phyloP scores from a whole-genome alignment of 2,329 filamentous ascomycete species.

The Ambrosiella beaveri region DNA sequence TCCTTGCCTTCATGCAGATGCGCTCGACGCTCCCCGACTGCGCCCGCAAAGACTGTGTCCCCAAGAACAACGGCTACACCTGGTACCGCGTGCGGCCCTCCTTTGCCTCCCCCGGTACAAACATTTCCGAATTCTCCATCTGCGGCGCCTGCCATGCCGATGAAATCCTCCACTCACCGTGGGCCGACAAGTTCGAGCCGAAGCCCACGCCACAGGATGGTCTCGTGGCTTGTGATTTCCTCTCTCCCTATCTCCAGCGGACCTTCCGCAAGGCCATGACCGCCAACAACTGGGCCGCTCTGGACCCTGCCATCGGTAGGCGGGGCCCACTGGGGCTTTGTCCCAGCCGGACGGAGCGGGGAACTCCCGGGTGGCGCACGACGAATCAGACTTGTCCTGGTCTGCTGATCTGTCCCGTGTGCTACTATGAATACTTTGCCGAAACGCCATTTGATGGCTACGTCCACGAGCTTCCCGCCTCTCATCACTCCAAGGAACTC shows the following conservation, averaged over 20 bases:
- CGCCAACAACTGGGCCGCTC: not conserved
- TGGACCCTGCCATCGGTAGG: not conserved
- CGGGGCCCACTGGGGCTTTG: not conserved
- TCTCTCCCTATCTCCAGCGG: slow-evolving; percentile 17
- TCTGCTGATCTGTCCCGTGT: too few species aligned
- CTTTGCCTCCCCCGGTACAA: slow-evolving; percentile 15
- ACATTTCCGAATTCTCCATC: slow-evolving; percentile 19
- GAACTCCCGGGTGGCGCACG: too few species aligned
- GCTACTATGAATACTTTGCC: too few species aligned
- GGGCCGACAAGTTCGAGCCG: slow-evolving; percentile 19
- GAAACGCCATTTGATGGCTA: too few species aligned
- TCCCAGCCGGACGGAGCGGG: not conserved
- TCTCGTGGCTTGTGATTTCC: slow-evolving; percentile 21
- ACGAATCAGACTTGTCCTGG: too few species aligned
- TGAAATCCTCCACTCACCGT: slow-evolving; percentile 16
- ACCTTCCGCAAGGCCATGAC: slow-evolving; percentile 11
- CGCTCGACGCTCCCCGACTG: slow-evolving; percentile 16
- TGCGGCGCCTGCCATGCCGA: slow-evolving; percentile 26
- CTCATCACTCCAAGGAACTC: slow-evolving; percentile 13
- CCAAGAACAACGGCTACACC: slow-evolving; percentile 13
- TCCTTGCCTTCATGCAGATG: not conserved
- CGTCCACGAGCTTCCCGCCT: too few species aligned
- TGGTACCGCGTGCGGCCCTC: slow-evolving; percentile 20
- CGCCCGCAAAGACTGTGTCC: slow-evolving; percentile 16
- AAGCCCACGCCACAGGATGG: slow-evolving; percentile 14